Evolutionary conservation across 2,329 filamentous ascomycete species (phyloP).

Genomic region (Fusarium scirpi): DNA sequence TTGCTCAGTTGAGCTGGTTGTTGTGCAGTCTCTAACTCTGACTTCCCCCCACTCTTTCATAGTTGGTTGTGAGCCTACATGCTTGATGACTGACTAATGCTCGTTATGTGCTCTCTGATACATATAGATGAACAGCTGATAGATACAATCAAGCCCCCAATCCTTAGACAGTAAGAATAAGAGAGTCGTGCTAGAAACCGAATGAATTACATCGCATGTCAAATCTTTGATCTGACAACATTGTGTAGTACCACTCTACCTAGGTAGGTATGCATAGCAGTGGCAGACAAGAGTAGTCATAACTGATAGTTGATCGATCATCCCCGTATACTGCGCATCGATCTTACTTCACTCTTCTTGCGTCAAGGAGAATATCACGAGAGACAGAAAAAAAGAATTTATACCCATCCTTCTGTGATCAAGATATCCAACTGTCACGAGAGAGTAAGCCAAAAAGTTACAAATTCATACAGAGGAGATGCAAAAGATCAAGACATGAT

Average conservation of each 20-base stretch:
- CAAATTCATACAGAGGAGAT: not conserved
- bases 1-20: not conserved
- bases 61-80: not conserved
- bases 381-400: not conserved
- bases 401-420: not conserved
- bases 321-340: not conserved
- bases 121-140: not conserved
- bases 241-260: not conserved
- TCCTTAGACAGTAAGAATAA: not conserved
- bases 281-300: not conserved
- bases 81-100: too few species aligned
- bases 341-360: not conserved
- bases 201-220: not conserved
- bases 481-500: not conserved
- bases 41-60: not conserved
- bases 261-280: not conserved
- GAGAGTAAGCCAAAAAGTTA: not conserved
- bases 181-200: not conserved
- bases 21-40: not conserved
- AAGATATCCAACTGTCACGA: not conserved
- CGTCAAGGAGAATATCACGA: not conserved
- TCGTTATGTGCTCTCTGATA: not conserved
- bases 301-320: not conserved
- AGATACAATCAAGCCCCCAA: too few species aligned
- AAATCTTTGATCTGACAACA: not conserved